Evolutionary conservation across 768 basidiomycete genomes (phyloP), one percentile per base, ranked within the genome.

Genomic region (Tephrocybe sp.): DNA sequence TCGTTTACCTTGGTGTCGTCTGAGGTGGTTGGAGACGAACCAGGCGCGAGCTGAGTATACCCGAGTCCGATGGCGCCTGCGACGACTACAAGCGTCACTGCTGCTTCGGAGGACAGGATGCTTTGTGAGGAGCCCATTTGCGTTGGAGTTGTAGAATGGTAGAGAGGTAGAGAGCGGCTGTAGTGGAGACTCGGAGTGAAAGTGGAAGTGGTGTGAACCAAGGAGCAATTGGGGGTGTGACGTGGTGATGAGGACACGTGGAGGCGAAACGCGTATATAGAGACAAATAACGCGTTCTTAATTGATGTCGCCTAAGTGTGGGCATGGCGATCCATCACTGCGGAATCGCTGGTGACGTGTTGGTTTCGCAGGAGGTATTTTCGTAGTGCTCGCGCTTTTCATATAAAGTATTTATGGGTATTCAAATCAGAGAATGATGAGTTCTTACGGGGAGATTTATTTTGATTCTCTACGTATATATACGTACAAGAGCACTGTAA

Each of bases 111-210:
- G 16, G 73, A 62, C 11, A 79, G 43, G 31, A 66, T 62, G 52
- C 79, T 80, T 49, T 75, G 72, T 44, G 74, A 57, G 18, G 74
- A 69, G 37, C 79, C 78, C 79, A 79, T 79, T 50, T 19, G 35
- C 18, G 16, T 35, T 4, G 34, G 18, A 16, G 35, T 46, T 53
- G 27, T 51, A 25, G 25, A 48, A 30, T 30, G 28, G 19, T 46
- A 35, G 40, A 36, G 52, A 44, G 22, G 40, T 47, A 28, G 24
- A 24, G 11, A 11, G 39, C 19, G 8, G 27, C 30, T 49, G 31
- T 22, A 32, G 46, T 38, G 7, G 47, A 30, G 27, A n/a, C n/a
- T n/a, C n/a, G n/a, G n/a, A n/a, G n/a, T n/a, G n/a, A n/a, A 13
- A 2, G 28, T 13, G 35, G 21, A 28, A 16, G 39, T 30, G 31